phyloP scores from a whole-genome alignment of 2,329 filamentous ascomycete genomes.

The Dryadomyces quercivorus region DNA sequence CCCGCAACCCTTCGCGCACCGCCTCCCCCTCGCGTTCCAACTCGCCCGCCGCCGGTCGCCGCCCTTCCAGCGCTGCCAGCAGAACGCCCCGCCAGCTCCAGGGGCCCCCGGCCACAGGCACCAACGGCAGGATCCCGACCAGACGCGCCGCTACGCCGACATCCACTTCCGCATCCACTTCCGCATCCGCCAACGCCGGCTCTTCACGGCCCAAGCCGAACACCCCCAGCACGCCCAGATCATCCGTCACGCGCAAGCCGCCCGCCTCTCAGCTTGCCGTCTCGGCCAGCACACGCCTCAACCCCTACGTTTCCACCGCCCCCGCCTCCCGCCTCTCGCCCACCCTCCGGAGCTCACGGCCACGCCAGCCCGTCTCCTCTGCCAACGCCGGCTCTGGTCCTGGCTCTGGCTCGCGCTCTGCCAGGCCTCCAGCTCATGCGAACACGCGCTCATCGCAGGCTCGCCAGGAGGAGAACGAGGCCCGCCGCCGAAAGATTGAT shows the following conservation, averaged over 20 bases:
- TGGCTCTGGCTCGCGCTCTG: neutral
- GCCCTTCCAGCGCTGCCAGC: constrained; percentile 16
- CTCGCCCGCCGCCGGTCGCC: constrained; percentile 39
- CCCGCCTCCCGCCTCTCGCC: constrained; percentile 47
- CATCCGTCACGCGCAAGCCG: constrained; percentile 1
- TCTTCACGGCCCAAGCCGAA: constrained; percentile 27
- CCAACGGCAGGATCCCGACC: constrained; percentile 21
- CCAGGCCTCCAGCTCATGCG: neutral
- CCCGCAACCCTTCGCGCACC: too few relatives aligned
- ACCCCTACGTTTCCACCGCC: constrained; percentile 56
- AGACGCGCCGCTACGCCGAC: constrained; percentile 17
- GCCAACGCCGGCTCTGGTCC: constrained; percentile 47
- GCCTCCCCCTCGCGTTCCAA: constrained; percentile 43
- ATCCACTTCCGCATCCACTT: constrained; percentile 6
- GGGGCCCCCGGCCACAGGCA: constrained; percentile 18
- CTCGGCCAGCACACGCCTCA: constrained; percentile 46
- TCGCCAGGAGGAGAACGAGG: constrained; percentile 25
- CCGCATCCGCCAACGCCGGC: neutral
- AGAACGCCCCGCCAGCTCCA: constrained; percentile 21
- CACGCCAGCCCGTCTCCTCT: constrained; percentile 65
- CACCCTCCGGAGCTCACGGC: constrained; percentile 66
- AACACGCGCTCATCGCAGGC: constrained; percentile 14
- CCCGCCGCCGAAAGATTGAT: constrained; percentile 40
- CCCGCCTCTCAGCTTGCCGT: constrained; percentile 28
- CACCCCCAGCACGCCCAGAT: neutral